Evolutionary conservation across 495 filamentous ascomycete genomes (phyloP), one percentile per base, ranked within the genome.

Genomic region (Hypoxylon rickii): DNA sequence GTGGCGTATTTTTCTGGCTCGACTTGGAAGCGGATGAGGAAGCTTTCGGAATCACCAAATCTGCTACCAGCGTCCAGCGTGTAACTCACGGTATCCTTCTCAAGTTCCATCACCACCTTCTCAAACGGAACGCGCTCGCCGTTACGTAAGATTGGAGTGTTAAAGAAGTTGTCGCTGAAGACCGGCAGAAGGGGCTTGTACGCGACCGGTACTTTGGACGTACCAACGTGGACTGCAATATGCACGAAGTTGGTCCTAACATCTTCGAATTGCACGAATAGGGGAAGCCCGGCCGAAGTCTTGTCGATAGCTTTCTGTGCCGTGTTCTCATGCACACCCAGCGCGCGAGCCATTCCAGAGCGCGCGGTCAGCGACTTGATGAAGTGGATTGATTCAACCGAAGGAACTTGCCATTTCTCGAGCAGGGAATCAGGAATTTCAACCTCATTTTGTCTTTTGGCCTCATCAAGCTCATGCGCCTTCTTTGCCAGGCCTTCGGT

Each of bases 251-350:
- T 93, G 37, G 89, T 92, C 24, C 85, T 83, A 24, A 96, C 87
- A 61, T 96, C 83, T 74, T 99, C 94, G 61, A 94, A 99, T 72
- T 99, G 95, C n/a, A 99, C 79, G 71, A 96, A 99, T 2, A 96
- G 77, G 1, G 92, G 89, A 0, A 64, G 57, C 41, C 80, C 79
- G 2, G 79, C 59, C 7, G 79, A 76, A 45, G 92, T 85, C 17
- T 79, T 76, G 63, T 96, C 89, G 42, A 98, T 81, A 38, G 86
- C 66, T 46, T 85, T 79, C 68, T 98, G 94, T n/a, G 87, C 78
- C 0, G 78, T 64, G 63, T 90, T 93, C 16, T 85, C 73, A 0
- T 82, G 63, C 2, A 70, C 76, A 7, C 90, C 90, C 51, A 90
- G 73, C 51, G 83, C 78, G 49, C 84, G 75, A 10, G 95, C 95